Percentiles rank a stretch among this genome's conserved stretches.
phyloP scores from a whole-genome alignment of 306 rosid species.

The Corylus americana region DNA sequence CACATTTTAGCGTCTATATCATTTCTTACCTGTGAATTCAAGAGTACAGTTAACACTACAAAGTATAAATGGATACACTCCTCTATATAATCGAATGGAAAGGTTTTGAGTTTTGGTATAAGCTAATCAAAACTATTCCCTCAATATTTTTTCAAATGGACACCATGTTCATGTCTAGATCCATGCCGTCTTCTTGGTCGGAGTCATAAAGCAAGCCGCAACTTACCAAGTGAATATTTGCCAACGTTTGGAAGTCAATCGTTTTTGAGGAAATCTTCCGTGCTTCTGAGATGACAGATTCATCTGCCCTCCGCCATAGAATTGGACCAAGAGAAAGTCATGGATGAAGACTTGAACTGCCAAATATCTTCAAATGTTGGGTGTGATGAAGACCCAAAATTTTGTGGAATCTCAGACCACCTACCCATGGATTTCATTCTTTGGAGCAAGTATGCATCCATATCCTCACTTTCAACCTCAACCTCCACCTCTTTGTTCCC shows the following conservation, averaged over 20 bases:
- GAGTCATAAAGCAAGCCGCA: too few relatives aligned
- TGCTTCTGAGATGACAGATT: conserved; percentile 6
- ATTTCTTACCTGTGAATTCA: too few relatives aligned
- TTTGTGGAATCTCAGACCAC: conserved; percentile 17
- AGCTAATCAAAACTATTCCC: too few relatives aligned
- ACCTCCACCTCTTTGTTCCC: conserved; percentile 34
- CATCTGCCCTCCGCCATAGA: conserved; percentile 48
- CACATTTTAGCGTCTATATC: too few relatives aligned
- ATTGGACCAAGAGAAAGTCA: conserved; percentile 54
- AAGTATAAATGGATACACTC: too few relatives aligned
- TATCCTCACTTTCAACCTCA: conserved; percentile 47
- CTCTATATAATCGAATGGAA: too few relatives aligned
- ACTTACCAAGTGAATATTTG: too few relatives aligned
- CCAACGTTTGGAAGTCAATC: background rate
- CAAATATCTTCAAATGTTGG: conserved; percentile 71
- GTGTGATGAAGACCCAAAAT: conserved; percentile 44
- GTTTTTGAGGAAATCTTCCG: background rate
- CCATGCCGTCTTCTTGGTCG: too few relatives aligned
- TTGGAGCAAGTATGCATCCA: conserved; percentile 51
- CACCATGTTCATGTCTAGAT: too few relatives aligned
- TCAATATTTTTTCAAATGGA: too few relatives aligned
- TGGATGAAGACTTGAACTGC: conserved; percentile 43
- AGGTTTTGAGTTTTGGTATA: too few relatives aligned
- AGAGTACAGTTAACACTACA: too few relatives aligned
- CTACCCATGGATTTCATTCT: conserved; percentile 33